These are phyloP conservation scores for Trichoderma asperelloides DNA, from an alignment of 495 filamentous ascomycete species.

Conservation along the genomic window DNA sequence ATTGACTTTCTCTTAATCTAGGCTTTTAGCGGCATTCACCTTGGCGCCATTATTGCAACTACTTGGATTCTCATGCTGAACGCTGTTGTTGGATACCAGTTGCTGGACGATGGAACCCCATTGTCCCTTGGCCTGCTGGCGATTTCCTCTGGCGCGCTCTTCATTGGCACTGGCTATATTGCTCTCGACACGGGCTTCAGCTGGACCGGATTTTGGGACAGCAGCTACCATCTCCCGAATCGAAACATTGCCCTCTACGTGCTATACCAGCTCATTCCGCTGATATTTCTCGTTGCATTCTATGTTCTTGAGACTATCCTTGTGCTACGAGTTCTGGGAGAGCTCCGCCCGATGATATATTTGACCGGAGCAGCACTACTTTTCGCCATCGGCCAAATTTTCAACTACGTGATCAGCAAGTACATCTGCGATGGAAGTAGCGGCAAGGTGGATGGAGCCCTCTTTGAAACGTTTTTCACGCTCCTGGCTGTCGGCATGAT, in stretches of 20 bases:
- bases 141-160: conserved; percentile 58
- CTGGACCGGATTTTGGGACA: conserved; percentile 70
- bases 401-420: conserved; percentile 86
- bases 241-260: conserved; percentile 85
- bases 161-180: conserved; percentile 91
- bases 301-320: conserved; percentile 73
- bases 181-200: conserved; percentile 85
- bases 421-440: conserved; percentile 75
- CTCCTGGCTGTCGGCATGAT: conserved; percentile 68
- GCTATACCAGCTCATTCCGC: conserved; percentile 81
- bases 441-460: conserved; percentile 82
- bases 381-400: conserved; percentile 89
- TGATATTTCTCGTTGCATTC: conserved; percentile 79
- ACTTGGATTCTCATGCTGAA: conserved; percentile 90
- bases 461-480: conserved; percentile 93
- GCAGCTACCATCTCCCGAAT: conserved; percentile 46
- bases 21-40: conserved; percentile 89
- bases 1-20: conserved; percentile 25
- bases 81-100: conserved; percentile 83
- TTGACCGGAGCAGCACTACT: conserved; percentile 63
- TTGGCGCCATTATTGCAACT: conserved; percentile 80
- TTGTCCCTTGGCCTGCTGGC: conserved; percentile 69
- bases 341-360: conserved; percentile 82
- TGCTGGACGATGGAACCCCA: conserved; percentile 87
- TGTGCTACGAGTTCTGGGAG: conserved; percentile 75